Conservation (phyloP, 2,329 filamentous ascomycete species). For the Blastomyces silverae region DNA sequence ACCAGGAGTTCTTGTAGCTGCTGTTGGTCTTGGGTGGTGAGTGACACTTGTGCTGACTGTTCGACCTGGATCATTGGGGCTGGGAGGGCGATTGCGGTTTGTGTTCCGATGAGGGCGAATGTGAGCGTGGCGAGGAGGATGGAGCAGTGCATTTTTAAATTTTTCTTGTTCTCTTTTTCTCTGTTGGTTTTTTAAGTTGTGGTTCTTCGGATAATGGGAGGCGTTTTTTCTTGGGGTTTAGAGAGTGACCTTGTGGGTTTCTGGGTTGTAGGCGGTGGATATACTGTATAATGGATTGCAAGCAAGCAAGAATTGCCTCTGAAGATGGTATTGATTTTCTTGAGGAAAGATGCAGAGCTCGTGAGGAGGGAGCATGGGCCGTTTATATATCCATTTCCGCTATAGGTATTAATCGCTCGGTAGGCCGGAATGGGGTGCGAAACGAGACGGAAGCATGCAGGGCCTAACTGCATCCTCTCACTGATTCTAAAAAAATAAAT, state of each 20-base stretch:
- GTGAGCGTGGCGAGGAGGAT: conserved; percentile 4
- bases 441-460: background rate
- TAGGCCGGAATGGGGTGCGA: background rate
- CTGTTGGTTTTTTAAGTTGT: background rate
- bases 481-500: background rate
- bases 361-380: background rate
- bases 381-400: background rate
- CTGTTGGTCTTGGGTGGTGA: background rate
- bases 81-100: background rate
- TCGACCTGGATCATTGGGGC: background rate
- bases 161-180: too few relatives aligned
- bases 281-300: background rate
- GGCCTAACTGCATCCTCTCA: background rate
- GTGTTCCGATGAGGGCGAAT: background rate
- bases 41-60: background rate
- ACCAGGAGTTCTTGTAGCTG: background rate
- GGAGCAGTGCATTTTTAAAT: background rate
- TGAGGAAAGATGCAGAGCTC: background rate
- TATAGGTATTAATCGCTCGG: background rate
- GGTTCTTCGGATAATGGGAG: background rate
- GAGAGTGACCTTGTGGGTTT: background rate
- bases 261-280: background rate
- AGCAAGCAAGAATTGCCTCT: background rate
- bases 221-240: background rate
- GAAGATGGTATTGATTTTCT: background rate